Conservation (phyloP, 2,329 filamentous ascomycete species). For the Raffaelea albimanens region DNA sequence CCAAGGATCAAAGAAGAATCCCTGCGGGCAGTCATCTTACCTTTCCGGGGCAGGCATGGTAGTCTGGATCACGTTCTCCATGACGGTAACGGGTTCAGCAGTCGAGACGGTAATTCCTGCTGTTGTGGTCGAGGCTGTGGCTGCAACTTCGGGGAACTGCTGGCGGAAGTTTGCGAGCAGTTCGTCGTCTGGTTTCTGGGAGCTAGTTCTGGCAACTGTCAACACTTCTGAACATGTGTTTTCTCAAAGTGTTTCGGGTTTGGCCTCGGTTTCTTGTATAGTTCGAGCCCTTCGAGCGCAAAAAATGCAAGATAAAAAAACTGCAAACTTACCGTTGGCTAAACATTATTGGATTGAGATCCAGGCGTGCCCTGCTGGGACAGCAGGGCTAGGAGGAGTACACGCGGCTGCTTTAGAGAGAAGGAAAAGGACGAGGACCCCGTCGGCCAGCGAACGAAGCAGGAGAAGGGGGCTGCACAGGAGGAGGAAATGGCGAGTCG, state of each 20-base stretch:
- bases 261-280: too few species aligned
- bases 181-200: constrained; percentile 79
- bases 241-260: too few species aligned
- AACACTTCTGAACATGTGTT: too few species aligned
- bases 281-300: too few species aligned
- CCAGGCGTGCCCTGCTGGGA: constrained; percentile 12
- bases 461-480: constrained; percentile 1
- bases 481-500: constrained; percentile 5
- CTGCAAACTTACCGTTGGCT: constrained; percentile 24
- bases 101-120: constrained; percentile 19
- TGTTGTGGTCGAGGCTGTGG: constrained; percentile 35
- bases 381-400: constrained; percentile 12
- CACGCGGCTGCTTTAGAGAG: background rate
- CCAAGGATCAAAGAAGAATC: too few species aligned
- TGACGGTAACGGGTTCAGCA: constrained; percentile 21
- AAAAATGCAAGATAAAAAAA: too few species aligned
- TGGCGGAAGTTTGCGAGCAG: constrained; percentile 77
- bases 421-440: background rate
- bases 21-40: constrained; percentile 16
- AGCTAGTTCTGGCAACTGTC: constrained; percentile 48
- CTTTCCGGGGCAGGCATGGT: constrained; percentile 20
- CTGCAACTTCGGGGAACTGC: constrained; percentile 62
- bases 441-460: background rate
- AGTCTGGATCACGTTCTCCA: constrained; percentile 7
- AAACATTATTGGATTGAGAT: constrained; percentile 18